Base-by-base conservation (phyloP, 352 stramenopile genomes). In the Phytophthora sojae region DNA sequence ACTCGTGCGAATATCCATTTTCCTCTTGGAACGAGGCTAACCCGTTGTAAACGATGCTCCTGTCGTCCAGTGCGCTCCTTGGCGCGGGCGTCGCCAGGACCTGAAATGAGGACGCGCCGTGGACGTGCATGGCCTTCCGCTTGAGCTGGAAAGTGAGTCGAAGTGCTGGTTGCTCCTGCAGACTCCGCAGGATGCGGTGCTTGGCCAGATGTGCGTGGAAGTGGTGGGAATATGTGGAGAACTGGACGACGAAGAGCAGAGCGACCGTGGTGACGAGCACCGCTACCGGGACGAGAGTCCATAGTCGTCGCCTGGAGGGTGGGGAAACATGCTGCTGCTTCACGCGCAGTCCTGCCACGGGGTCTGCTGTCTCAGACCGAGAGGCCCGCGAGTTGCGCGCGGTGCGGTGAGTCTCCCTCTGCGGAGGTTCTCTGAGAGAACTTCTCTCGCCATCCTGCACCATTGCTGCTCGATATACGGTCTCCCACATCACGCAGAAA, bases 1-100 rank as follows among this genome's bases (percentile, higher is more conserved):
- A 85, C 59, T 81, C 73, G 50, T 79, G 69, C 7, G 50, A 71
- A 26, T 66, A 44, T 4, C 67, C 71, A 17, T 70, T 61, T 21
- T 81, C 67, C n/a, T 72, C 45, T 6, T 4, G 26, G 49, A 80
- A 76, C 6, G 57, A 60, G 5, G 67, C 64, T 4, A 82, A 32
- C 6, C 76, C 79, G 56, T 86, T 62, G 58, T 83, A 85, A 19
- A 73, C 69, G 7, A 82, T 35, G 2, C 57, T 42, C n/a, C 56
- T 29, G n/a, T 19, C 11, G 4, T n/a, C n/a, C 2, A 7, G 26
- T 3, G 9, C 55, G 8, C 32, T 52, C 19, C 47, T 67, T 37
- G 23, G 70, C 57, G 61, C 71, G 5, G 52, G 64, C 4, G 50
- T 69, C 1, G 64, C 64, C 0, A 69, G 2, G 7, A 81, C 67